A percentile compares a stretch with the other conserved stretches of the same genome.
These are phyloP conservation scores for Volutella citrinella DNA, from an alignment of 2,329 filamentous ascomycete genomes.

Conservation along the genomic window DNA sequence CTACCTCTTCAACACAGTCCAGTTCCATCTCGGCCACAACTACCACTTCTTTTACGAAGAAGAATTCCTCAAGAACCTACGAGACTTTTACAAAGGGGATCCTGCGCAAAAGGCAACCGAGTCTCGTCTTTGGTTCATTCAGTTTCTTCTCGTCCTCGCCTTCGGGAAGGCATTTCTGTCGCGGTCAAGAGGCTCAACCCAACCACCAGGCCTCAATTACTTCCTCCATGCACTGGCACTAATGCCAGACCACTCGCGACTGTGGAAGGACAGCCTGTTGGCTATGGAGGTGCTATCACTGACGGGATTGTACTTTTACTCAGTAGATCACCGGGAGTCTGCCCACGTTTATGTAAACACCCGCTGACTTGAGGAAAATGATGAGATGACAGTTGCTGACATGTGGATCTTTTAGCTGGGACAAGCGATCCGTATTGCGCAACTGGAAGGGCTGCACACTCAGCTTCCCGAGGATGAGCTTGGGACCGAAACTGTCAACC, in stretches of 20 bases:
- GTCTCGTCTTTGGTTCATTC: constrained; percentile 44
- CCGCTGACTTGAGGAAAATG: too few species aligned
- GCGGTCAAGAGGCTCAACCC: constrained; percentile 15
- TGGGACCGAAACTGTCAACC: constrained; percentile 35
- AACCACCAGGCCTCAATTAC: constrained; percentile 42
- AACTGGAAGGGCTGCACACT: constrained; percentile 47
- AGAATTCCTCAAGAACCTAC: constrained; percentile 38
- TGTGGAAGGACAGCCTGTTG: constrained; percentile 37
- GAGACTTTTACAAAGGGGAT: constrained; percentile 23
- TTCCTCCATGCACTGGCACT: constrained; percentile 40
- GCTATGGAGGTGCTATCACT: constrained; percentile 47
- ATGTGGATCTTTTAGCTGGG: constrained; percentile 40
- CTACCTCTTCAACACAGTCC: constrained; percentile 50
- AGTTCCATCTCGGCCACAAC: constrained; percentile 50
- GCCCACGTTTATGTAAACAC: constrained; percentile 44
- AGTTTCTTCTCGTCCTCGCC: constrained; percentile 49
- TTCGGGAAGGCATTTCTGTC: constrained; percentile 48
- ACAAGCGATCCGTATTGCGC: constrained; percentile 45
- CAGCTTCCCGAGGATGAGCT: constrained; percentile 41
- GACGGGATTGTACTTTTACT: constrained; percentile 48
- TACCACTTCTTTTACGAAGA: constrained; percentile 51
- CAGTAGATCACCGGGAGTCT: constrained; percentile 40
- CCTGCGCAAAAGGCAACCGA: constrained; percentile 4
- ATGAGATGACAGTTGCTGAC: too few species aligned
- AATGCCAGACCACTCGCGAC: constrained; percentile 35